phyloP scores from a whole-genome alignment of 495 filamentous ascomycete species.

The Penicillium pulvis region DNA sequence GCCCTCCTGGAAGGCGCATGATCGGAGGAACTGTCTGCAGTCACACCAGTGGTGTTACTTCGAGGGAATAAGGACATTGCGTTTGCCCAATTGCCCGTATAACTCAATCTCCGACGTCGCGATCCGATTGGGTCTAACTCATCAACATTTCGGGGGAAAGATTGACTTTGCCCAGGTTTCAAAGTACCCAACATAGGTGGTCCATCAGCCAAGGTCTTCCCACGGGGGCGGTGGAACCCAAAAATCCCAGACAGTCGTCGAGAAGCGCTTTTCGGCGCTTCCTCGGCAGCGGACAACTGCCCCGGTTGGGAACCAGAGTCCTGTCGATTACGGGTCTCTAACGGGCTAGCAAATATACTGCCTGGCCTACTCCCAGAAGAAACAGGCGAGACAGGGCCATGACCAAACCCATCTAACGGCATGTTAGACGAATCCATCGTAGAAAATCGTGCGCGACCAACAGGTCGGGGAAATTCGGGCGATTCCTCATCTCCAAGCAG shows the following conservation, averaged over 20 bases:
- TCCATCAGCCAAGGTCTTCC: constrained; percentile 69
- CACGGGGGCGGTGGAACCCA: constrained; percentile 67
- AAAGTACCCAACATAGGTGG: constrained; percentile 71
- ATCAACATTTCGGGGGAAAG: constrained; percentile 72
- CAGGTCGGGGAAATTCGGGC: constrained; percentile 51
- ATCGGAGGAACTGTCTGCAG: constrained; percentile 48
- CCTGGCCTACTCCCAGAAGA: constrained; percentile 64
- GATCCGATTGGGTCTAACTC: constrained; percentile 69
- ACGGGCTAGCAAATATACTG: constrained; percentile 69
- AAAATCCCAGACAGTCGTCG: constrained; percentile 64
- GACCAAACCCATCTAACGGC: constrained; percentile 40
- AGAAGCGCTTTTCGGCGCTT: constrained; percentile 50
- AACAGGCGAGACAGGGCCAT: constrained; percentile 68
- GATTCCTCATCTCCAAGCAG: constrained; percentile 77
- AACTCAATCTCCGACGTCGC: constrained; percentile 63
- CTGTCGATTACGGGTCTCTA: constrained; percentile 60
- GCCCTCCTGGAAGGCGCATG: constrained; percentile 46
- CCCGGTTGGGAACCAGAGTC: constrained; percentile 35
- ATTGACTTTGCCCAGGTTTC: constrained; percentile 78
- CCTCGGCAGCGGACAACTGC: constrained; percentile 42
- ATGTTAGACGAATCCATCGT: constrained; percentile 38
- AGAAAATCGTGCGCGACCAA: constrained; percentile 41
- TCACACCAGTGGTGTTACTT: constrained; percentile 43
- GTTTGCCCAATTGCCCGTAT: constrained; percentile 62
- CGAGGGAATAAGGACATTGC: constrained; percentile 57